Conservation (phyloP, 176 grass and related monocot genomes). For the Ensete glaucum region DNA sequence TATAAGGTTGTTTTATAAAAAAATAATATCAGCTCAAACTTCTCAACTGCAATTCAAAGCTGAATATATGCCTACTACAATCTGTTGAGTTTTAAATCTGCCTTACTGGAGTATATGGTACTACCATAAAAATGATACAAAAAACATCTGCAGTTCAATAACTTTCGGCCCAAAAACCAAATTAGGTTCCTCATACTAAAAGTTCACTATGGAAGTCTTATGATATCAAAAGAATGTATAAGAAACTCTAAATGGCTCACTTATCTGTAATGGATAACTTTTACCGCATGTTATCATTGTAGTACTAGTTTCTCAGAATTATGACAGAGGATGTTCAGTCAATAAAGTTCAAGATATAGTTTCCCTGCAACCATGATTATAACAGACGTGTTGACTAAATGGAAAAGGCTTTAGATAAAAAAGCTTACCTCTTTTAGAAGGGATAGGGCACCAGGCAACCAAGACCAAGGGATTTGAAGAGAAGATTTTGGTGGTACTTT, state of each 20-base stretch:
- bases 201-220: background rate
- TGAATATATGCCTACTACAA: no score
- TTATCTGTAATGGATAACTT: background rate
- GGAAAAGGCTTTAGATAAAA: background rate
- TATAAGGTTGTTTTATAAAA: no score
- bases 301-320: no score
- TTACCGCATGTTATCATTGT: background rate
- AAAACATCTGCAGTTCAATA: no score
- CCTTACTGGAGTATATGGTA: no score
- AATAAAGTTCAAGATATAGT: background rate
- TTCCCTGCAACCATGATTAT: background rate
- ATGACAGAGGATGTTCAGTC: background rate
- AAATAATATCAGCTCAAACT: no score
- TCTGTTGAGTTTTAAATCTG: no score
- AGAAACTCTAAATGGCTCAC: background rate
- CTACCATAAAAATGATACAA: no score
- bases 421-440: slow-evolving; percentile 77
- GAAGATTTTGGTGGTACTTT: slow-evolving; percentile 69
- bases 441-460: slow-evolving; percentile 69
- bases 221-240: background rate
- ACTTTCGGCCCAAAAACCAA: no score
- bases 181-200: background rate
- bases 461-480: slow-evolving; percentile 75
- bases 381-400: background rate
- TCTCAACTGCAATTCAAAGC: no score